A percentile compares a stretch with the other conserved stretches of the same genome.
phyloP scores from a whole-genome alignment of 306 rosid species.

The Castanospermum australe region DNA sequence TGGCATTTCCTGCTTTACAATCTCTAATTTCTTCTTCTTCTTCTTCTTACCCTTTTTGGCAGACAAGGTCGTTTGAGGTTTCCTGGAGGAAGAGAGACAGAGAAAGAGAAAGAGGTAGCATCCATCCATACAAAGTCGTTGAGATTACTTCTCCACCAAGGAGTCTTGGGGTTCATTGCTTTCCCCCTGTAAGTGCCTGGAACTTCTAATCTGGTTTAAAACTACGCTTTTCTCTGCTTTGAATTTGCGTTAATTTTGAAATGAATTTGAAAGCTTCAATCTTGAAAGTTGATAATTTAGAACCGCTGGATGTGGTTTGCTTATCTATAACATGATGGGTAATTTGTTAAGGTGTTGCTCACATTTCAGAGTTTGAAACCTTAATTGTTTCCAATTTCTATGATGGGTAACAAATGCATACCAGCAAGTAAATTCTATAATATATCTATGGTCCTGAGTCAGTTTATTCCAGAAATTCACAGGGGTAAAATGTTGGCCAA shows the following conservation, averaged over 20 bases:
- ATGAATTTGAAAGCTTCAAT: neutral
- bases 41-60: neutral
- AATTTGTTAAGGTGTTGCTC: no score
- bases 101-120: constrained; percentile 23
- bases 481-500: neutral
- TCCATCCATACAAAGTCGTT: constrained; percentile 59
- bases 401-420: neutral
- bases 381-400: no score
- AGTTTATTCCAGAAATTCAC: neutral
- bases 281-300: neutral
- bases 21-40: neutral
- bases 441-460: neutral
- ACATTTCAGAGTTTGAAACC: no score
- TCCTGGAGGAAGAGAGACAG: constrained; percentile 60
- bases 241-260: neutral
- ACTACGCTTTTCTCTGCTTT: neutral
- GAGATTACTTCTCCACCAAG: constrained; percentile 79
- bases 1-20: neutral
- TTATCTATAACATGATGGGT: neutral
- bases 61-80: constrained; percentile 39
- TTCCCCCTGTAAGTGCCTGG: constrained; percentile 51
- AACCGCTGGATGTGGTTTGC: neutral
- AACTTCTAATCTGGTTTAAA: neutral
- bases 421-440: neutral
- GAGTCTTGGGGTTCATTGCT: constrained; percentile 72